Percentiles rank a stretch among this genome's conserved stretches.
phyloP scores from a whole-genome alignment of 352 stramenopile genomes.

The Pythium periplocum region DNA sequence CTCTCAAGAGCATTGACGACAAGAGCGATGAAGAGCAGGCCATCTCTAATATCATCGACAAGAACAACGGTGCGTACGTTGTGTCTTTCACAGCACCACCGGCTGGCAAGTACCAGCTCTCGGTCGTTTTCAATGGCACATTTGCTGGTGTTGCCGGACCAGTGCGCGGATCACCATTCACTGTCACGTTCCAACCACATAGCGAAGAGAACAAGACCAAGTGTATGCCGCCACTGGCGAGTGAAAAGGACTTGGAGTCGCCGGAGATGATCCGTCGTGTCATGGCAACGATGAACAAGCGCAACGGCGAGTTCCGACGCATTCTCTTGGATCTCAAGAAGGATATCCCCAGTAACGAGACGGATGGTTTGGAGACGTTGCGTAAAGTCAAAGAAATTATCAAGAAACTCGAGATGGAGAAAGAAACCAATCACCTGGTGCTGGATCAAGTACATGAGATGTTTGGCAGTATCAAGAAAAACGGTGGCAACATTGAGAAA shows the following conservation, averaged over 20 bases:
- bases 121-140: conserved; percentile 90
- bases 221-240: conserved; percentile 58
- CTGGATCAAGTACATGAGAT: conserved; percentile 76
- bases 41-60: conserved; percentile 68
- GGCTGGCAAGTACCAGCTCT: conserved; percentile 83
- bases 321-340: conserved; percentile 77
- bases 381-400: conserved; percentile 85
- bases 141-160: conserved; percentile 91
- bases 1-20: conserved; percentile 36
- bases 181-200: conserved; percentile 32
- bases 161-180: conserved; percentile 93
- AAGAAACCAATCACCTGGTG: conserved; percentile 58
- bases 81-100: conserved; percentile 85
- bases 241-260: conserved; percentile 74
- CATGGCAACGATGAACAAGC: conserved; percentile 82
- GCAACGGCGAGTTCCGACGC: conserved; percentile 75
- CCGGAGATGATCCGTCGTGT: conserved; percentile 60
- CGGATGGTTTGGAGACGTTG: conserved; percentile 71
- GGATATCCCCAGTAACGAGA: conserved; percentile 76
- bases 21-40: conserved; percentile 27
- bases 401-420: conserved; percentile 67
- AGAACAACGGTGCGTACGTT: conserved; percentile 92
- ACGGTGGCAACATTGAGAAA: conserved; percentile 76
- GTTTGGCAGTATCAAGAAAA: conserved; percentile 79
- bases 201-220: conserved; percentile 72